Base-by-base conservation (phyloP, 2,329 filamentous ascomycete genomes). In the Aspergillus sp. region DNA sequence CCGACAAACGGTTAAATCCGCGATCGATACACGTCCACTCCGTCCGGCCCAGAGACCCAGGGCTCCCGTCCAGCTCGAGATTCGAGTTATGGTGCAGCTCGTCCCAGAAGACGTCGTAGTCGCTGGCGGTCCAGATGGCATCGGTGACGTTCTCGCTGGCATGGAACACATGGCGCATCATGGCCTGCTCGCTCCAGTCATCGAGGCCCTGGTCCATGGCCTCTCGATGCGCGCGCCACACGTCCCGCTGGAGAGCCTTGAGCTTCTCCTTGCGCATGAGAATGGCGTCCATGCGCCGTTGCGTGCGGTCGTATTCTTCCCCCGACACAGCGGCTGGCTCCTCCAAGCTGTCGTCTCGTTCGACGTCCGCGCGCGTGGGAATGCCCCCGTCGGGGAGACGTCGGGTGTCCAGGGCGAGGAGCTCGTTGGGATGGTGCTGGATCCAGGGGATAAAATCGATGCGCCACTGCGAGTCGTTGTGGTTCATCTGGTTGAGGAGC, bases 141-240 rank as follows among this genome's bases (percentile, higher is more conserved):
- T 75, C 73, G 0, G 72, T 74, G 9, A 70, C 64, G 43, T 76
- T 75, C 9, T 67, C 60, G 36, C 68, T 67, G 0, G 69, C 64
- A 14, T 64, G 59, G 13, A 76, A 64, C 2, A 68, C 62, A 31
- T 73, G 58, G 4, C 70, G 69, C 45, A 66, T 63, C 54, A 61
- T 59, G 7, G 57, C 60, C 42, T 61, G 59, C 41, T 65, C 61
- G 31, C 58, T 62, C 61, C 61, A 65, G 53, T 64, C 62, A 38
- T 63, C 60, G 4, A 64, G 52, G 16, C 61, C 61, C 16, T 60
- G 47, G 14, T 65, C 60, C 58, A 65, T 61, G 3, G 60, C 62
- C 1, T 47, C 36, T 25, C 54, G 57, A 42, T 65, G 62, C 13
- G 55, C 57, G 11, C 52, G 52, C 57, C 59, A 64, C n/a, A 63